These are phyloP conservation scores for Cyclotella distinguenda DNA, from an alignment of 108 stramenopile species.

Conservation along the genomic window DNA sequence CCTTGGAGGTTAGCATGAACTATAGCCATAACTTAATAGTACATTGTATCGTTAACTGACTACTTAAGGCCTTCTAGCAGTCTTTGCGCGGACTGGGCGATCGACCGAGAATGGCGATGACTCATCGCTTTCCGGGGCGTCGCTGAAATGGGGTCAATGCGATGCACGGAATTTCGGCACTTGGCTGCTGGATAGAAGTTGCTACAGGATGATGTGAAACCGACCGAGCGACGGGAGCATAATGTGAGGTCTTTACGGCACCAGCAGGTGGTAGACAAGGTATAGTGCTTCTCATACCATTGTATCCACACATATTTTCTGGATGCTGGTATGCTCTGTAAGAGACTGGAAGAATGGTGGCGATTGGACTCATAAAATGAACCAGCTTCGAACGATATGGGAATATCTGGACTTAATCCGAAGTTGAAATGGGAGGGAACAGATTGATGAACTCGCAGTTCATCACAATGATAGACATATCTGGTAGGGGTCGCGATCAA, in stretches of 20 bases:
- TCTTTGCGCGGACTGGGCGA: conserved; percentile 32
- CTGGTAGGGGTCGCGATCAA: too few relatives aligned
- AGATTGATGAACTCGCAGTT: not conserved
- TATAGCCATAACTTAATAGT: too few relatives aligned
- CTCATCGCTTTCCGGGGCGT: conserved; percentile 14
- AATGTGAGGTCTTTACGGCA: not conserved
- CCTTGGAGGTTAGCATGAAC: too few relatives aligned
- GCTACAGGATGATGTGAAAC: not conserved
- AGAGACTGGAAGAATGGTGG: not conserved
- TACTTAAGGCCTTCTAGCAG: too few relatives aligned
- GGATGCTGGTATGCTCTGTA: not conserved
- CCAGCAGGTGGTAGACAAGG: not conserved
- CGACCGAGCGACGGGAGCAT: not conserved
- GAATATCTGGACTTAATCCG: not conserved
- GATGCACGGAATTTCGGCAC: not conserved
- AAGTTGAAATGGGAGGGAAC: not conserved
- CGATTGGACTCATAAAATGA: not conserved
- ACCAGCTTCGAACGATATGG: not conserved
- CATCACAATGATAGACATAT: not conserved
- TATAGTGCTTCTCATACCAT: conserved; percentile 1
- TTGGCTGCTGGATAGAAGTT: not conserved
- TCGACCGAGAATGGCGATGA: conserved; percentile 11
- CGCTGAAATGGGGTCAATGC: conserved; percentile 20
- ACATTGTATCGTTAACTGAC: too few relatives aligned
- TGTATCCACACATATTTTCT: not conserved